Evolutionary conservation across 116 monocot genomes (phyloP).

Genomic region (Posidonia oceanica): DNA sequence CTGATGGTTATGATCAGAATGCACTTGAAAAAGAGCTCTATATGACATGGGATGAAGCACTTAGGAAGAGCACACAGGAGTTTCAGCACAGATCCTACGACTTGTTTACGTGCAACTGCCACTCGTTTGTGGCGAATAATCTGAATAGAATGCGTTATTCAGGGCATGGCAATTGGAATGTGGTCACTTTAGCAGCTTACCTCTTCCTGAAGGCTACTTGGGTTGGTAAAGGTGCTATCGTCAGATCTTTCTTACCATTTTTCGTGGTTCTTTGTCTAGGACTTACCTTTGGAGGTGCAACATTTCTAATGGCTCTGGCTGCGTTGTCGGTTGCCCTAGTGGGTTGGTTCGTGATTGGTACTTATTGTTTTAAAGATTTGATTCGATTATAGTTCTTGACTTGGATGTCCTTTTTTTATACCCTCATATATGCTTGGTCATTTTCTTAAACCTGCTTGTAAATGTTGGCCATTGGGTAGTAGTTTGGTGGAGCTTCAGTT

Average conservation of each 20-base stretch:
- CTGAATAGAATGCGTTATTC: constrained; percentile 53
- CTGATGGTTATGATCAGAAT: constrained; percentile 2
- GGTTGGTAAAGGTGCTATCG: constrained; percentile 42
- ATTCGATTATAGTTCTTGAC: constrained; percentile 29
- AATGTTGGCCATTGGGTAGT: too few species aligned
- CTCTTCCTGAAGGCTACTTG: constrained; percentile 60
- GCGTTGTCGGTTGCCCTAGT: constrained; percentile 29
- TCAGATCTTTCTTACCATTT: constrained; percentile 55
- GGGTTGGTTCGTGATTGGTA: constrained; percentile 86
- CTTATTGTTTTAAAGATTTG: constrained; percentile 60
- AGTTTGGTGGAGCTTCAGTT: too few species aligned
- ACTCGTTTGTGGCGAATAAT: constrained; percentile 81
- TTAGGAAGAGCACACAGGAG: constrained; percentile 62
- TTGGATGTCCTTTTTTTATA: not conserved
- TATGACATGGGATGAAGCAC: constrained; percentile 60
- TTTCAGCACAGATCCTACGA: constrained; percentile 80
- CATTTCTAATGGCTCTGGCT: constrained; percentile 32
- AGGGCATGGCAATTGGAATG: constrained; percentile 60
- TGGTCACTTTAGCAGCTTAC: constrained; percentile 57
- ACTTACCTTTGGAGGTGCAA: constrained; percentile 36
- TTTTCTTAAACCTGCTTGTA: too few species aligned
- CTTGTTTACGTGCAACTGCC: constrained; percentile 92
- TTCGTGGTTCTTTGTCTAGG: constrained; percentile 32
- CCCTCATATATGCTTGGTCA: not conserved
- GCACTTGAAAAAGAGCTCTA: not conserved